Evolutionary conservation across 2,329 filamentous ascomycete species (phyloP).

Genomic region (Colletotrichum sp.): DNA sequence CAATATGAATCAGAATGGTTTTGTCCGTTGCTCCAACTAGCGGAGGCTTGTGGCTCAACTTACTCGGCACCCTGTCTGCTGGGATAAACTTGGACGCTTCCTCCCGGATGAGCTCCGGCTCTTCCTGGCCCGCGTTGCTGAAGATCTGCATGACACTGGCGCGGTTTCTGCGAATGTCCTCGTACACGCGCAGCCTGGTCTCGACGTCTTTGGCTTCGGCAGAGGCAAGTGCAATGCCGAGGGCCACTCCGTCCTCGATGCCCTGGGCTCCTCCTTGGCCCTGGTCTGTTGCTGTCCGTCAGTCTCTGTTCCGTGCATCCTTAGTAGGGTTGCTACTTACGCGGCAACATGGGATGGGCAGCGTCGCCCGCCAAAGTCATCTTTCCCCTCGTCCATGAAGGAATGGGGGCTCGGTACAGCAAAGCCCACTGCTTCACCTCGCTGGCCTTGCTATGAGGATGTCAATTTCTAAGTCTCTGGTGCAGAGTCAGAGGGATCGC

Average conservation of each 20-base stretch:
- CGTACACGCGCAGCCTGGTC: slow-evolving; percentile 27
- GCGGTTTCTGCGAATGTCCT: slow-evolving; percentile 29
- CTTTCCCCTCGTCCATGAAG: slow-evolving; percentile 34
- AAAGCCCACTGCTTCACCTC: slow-evolving; percentile 39
- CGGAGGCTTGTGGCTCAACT: neutral
- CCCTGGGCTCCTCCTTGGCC: slow-evolving; percentile 40
- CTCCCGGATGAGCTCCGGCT: slow-evolving; percentile 31
- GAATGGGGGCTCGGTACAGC: slow-evolving; percentile 36
- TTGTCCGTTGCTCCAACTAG: neutral
- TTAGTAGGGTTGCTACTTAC: slow-evolving; percentile 22
- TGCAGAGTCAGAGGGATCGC: neutral
- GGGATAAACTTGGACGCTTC: slow-evolving; percentile 32
- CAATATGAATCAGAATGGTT: neutral
- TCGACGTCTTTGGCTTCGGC: slow-evolving; percentile 25
- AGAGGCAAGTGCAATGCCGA: slow-evolving; percentile 32
- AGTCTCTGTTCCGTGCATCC: neutral
- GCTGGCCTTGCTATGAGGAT: slow-evolving; percentile 33
- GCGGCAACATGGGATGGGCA: slow-evolving; percentile 42
- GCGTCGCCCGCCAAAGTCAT: slow-evolving; percentile 40
- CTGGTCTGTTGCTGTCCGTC: slow-evolving; percentile 32
- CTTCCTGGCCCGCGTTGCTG: slow-evolving; percentile 40
- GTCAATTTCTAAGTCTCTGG: neutral
- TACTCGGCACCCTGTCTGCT: slow-evolving; percentile 34
- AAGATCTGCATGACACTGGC: slow-evolving; percentile 42
- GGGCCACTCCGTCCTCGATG: slow-evolving; percentile 38